A percentile compares a stretch with the other conserved stretches of the same genome.
Evolutionary conservation across 2,329 filamentous ascomycete genomes (phyloP).

Genomic region (Cyclaneusma minus): DNA sequence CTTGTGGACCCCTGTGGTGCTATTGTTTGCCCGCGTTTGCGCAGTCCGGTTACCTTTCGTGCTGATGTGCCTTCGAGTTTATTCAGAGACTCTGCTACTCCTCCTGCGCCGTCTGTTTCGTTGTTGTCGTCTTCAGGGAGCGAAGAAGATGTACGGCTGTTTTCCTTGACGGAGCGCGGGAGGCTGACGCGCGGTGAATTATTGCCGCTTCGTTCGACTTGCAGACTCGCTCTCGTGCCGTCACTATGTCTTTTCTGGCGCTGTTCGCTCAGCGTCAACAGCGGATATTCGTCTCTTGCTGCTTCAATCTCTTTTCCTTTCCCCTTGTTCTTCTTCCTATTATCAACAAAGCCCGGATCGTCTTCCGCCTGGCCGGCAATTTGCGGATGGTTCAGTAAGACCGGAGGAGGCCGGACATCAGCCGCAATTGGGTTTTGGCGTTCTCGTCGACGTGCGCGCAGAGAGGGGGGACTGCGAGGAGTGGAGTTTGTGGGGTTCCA

Average conservation of each 20-base stretch:
- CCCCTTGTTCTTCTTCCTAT: constrained; percentile 7
- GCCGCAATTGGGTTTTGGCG: constrained; percentile 9
- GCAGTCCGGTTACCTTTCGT: constrained; percentile 3
- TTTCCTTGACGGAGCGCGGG: background rate
- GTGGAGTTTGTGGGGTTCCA: constrained; percentile 48
- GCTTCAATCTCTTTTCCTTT: constrained; percentile 7
- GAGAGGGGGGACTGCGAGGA: constrained; percentile 25
- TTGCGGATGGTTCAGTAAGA: constrained; percentile 17
- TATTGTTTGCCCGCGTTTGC: constrained; percentile 3
- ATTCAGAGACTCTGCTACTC: constrained; percentile 6
- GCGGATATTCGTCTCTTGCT: constrained; percentile 33
- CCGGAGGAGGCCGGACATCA: constrained; percentile 9
- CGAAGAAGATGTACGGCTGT: background rate
- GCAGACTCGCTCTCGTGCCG: constrained; percentile 24
- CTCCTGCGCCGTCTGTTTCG: constrained; percentile 3
- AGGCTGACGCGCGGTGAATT: constrained; percentile 5
- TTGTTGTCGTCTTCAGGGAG: constrained; percentile 8
- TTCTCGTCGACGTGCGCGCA: constrained; percentile 14
- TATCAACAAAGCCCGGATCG: constrained; percentile 2
- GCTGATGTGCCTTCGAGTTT: constrained; percentile 5
- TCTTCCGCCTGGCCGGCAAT: constrained; percentile 11
- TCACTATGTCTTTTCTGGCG: constrained; percentile 32
- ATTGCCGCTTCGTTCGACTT: constrained; percentile 28
- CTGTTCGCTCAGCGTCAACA: constrained; percentile 40
- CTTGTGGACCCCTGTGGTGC: constrained; percentile 1